phyloP scores from a whole-genome alignment of 2,329 filamentous ascomycete genomes.

The Diaporthe sp. region DNA sequence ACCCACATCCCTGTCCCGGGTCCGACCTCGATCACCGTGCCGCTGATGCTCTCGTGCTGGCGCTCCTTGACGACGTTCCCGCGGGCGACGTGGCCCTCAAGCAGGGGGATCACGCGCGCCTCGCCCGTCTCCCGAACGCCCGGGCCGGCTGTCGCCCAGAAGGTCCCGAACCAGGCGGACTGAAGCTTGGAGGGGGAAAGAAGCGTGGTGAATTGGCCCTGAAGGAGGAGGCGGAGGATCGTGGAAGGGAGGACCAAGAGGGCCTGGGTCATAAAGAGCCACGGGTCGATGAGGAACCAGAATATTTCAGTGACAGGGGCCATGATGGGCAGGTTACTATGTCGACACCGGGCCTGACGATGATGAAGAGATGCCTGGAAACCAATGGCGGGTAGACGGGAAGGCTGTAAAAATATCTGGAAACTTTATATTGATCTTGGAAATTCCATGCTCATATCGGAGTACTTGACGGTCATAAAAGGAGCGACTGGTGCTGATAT shows the following conservation, averaged over 20 bases:
- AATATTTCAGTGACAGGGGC: slow-evolving; percentile 45
- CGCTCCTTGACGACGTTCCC: slow-evolving; percentile 48
- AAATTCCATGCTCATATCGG: not conserved
- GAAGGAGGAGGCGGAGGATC: slow-evolving; percentile 61
- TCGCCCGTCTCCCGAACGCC: slow-evolving; percentile 59
- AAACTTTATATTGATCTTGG: not conserved
- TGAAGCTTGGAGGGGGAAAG: slow-evolving; percentile 58
- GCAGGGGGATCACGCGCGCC: slow-evolving; percentile 64
- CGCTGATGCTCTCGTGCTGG: slow-evolving; percentile 53
- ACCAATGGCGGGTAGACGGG: not conserved
- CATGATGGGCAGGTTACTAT: not conserved
- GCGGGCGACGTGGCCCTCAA: slow-evolving; percentile 62
- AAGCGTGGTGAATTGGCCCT: slow-evolving; percentile 62
- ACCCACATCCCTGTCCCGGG: slow-evolving; percentile 74
- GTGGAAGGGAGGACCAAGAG: slow-evolving; percentile 62
- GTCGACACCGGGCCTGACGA: not conserved
- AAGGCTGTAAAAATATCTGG: not conserved
- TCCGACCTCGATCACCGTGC: slow-evolving; percentile 73
- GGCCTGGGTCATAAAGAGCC: slow-evolving; percentile 66
- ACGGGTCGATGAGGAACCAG: slow-evolving; percentile 60
- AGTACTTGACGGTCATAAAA: not conserved
- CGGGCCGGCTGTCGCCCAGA: slow-evolving; percentile 72
- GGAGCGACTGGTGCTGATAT: not conserved
- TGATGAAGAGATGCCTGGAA: not conserved
- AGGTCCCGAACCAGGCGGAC: slow-evolving; percentile 70